These are phyloP conservation scores for Elaeis guineensis DNA, from an alignment of 176 grass and related monocot species.

Conservation along the genomic window DNA sequence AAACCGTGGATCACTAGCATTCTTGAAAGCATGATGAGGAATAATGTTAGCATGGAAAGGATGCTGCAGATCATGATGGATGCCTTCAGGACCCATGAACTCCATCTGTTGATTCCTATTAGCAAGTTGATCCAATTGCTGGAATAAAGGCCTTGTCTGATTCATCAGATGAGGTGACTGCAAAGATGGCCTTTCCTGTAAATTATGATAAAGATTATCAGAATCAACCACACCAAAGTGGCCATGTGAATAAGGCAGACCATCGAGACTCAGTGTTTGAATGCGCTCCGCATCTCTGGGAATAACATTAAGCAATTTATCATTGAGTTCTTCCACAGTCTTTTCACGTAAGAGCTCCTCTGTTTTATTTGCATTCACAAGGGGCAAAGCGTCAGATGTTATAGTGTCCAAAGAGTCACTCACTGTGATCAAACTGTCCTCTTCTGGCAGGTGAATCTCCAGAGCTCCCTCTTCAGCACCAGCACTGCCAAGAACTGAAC, in stretches of 20 bases:
- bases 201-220: slow-evolving; percentile 46
- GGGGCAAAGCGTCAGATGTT: slow-evolving; percentile 31
- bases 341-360: slow-evolving; percentile 32
- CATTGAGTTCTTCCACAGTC: slow-evolving; percentile 35
- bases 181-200: slow-evolving; percentile 47
- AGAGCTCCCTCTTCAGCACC: slow-evolving; percentile 42
- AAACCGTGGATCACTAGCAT: slow-evolving; percentile 36
- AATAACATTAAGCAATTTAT: slow-evolving; percentile 48
- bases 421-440: slow-evolving; percentile 70
- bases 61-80: slow-evolving; percentile 44
- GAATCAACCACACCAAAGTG: slow-evolving; percentile 29
- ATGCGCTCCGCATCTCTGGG: slow-evolving; percentile 37
- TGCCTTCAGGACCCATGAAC: slow-evolving; percentile 39
- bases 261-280: slow-evolving; percentile 40
- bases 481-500: slow-evolving; percentile 22
- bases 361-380: slow-evolving; percentile 37
- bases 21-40: slow-evolving; percentile 35
- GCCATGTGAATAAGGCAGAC: slow-evolving; percentile 20
- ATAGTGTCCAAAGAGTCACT: slow-evolving; percentile 37
- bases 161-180: slow-evolving; percentile 35
- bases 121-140: slow-evolving; percentile 6
- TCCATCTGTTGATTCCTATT: slow-evolving; percentile 44
- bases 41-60: slow-evolving; percentile 50
- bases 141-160: neutral
- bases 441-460: slow-evolving; percentile 71